Evolutionary conservation across 805 yeast species (phyloP), one percentile per base, ranked within the genome.

Genomic region (Sungouiella thailandica): DNA sequence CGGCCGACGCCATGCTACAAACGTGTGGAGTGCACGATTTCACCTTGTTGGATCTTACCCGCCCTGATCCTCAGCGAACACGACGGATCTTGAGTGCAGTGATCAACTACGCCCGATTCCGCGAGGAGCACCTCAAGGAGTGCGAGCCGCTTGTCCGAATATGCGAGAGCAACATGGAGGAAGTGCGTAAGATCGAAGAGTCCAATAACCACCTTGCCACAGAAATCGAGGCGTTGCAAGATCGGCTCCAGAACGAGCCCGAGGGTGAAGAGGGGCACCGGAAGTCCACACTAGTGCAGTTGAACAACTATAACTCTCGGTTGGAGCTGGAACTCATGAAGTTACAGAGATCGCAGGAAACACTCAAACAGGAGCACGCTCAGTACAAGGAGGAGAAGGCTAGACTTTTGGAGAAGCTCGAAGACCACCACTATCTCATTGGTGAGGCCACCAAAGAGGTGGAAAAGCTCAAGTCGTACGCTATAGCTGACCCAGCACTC

Each of bases 1-100:
- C 76, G 5, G 71, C 83, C 44, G 70, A 68, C 52, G 71, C 68
- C 49, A 83, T 85, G 53, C 67, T 85, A 43, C 68, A 70, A 28
- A 79, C 73, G 37, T 80, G 90, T 51, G 95, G 95, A 0, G 74
- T 88, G 2, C 68, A 75, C 37, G 95, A 88, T 55, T 83, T 87
- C 50, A 73, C 78, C 27, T 64, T 87, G 32, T 67, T 74, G 60
- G 96, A 88, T 59, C 62, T 88, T 19, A 66, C 75, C 38, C 78
- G 77, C 44, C 96, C 96, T 1, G 95, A 87, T n/a, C 65, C 83
- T 0, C 58, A 55, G 24, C 65, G 95, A 37, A 67, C 76, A 1
- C 63, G 78, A 41, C 62, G 90, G 29, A 67, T 86, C 14, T 57
- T 87, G 17, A 85, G 95, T 52, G 93, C 93, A 1, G 78, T 87